phyloP scores from a whole-genome alignment of 305 asterid species.

The Fraxinus sp. region DNA sequence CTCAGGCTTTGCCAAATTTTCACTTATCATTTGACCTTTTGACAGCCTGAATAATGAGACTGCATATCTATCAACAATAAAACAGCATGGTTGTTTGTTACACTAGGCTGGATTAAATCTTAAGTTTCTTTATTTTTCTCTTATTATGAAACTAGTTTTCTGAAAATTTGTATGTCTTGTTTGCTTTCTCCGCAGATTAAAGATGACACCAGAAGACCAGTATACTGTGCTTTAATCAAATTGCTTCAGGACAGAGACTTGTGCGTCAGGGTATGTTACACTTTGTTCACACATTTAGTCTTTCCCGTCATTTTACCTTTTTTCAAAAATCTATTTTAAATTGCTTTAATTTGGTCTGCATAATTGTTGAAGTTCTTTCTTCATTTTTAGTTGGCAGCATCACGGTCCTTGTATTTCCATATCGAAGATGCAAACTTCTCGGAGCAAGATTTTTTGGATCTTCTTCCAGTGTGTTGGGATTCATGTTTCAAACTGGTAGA shows the following conservation, averaged over 20 bases:
- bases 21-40: constrained; percentile 2
- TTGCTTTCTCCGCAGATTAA: constrained; percentile 58
- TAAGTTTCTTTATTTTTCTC: constrained; percentile 18
- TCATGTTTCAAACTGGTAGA: constrained; percentile 81
- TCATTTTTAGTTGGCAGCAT: constrained; percentile 77
- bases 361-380: constrained; percentile 23
- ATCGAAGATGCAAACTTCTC: constrained; percentile 93
- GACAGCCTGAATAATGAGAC: background rate
- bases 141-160: constrained; percentile 12
- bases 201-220: constrained; percentile 83
- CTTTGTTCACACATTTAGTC: constrained; percentile 11
- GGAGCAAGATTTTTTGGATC: constrained; percentile 77
- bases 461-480: constrained; percentile 88
- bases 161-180: constrained; percentile 20
- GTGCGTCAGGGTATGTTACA: constrained; percentile 77
- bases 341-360: constrained; percentile 1
- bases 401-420: constrained; percentile 86
- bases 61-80: background rate
- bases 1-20: background rate
- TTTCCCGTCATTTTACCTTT: background rate
- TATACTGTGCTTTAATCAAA: constrained; percentile 84
- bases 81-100: background rate
- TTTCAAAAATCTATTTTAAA: constrained; percentile 9
- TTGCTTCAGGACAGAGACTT: constrained; percentile 87
- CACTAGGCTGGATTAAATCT: constrained; percentile 13